Conservation (phyloP, 129 eudicot species). For the Rutidosis leptorrhynchoides region DNA sequence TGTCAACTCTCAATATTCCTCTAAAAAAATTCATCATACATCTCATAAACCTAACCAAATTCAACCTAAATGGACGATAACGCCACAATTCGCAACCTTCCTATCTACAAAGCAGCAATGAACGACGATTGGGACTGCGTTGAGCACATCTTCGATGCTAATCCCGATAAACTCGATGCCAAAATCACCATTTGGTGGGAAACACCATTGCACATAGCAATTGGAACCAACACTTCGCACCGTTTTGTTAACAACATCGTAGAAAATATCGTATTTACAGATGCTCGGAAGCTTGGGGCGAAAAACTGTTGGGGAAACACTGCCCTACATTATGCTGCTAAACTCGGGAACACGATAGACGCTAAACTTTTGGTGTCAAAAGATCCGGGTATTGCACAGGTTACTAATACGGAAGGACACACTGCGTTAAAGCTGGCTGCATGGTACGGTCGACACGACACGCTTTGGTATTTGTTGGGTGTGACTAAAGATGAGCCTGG, state of each 20-base stretch:
- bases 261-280: not conserved
- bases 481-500: conserved; percentile 34
- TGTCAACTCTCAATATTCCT: conserved; percentile 19
- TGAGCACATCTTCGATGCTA: conserved; percentile 5
- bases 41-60: conserved; percentile 1
- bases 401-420: conserved; percentile 26
- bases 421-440: conserved; percentile 37
- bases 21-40: not conserved
- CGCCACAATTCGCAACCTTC: conserved; percentile 24
- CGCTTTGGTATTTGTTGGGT: conserved; percentile 25
- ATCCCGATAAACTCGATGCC: conserved; percentile 27
- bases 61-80: conserved; percentile 19
- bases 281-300: conserved; percentile 13
- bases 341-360: conserved; percentile 29
- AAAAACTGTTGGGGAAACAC: conserved; percentile 21
- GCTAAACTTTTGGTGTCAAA: conserved; percentile 31
- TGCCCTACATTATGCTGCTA: conserved; percentile 37
- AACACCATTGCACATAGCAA: conserved; percentile 32
- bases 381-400: conserved; percentile 25
- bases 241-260: conserved; percentile 24
- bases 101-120: conserved; percentile 34
- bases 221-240: conserved; percentile 37
- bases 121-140: conserved; percentile 29
- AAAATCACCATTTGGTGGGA: conserved; percentile 32
- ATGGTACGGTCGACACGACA: conserved; percentile 24